phyloP scores from a whole-genome alignment of 83 land plant species.

The Picea mariana region DNA sequence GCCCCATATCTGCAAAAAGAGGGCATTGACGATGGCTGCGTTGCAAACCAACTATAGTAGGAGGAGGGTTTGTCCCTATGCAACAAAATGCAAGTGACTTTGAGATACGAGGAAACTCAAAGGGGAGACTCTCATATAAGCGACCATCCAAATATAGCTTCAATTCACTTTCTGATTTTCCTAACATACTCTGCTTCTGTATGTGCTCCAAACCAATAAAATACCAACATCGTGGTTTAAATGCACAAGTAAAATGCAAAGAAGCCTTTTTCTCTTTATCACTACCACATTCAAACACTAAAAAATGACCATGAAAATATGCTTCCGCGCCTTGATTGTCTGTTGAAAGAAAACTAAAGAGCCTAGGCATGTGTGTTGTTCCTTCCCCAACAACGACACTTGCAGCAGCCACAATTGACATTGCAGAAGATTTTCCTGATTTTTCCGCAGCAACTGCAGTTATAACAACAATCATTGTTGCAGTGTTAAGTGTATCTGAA shows the following conservation, averaged over 20 bases:
- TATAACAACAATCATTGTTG: conserved; percentile 90
- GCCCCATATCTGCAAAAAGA: conserved; percentile 98
- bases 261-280: conserved; percentile 92
- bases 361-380: conserved; percentile 95
- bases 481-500: conserved; percentile 86
- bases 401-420: conserved; percentile 97
- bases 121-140: conserved; percentile 11
- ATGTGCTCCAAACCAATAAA: conserved; percentile 94
- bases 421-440: conserved; percentile 87
- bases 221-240: conserved; percentile 95
- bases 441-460: conserved; percentile 93
- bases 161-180: conserved; percentile 92
- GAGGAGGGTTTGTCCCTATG: too few species aligned
- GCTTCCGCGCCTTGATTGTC: conserved; percentile 96
- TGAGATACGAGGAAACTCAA: too few species aligned
- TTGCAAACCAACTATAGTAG: conserved; percentile 45
- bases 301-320: conserved; percentile 96
- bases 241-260: conserved; percentile 91
- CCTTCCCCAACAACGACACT: conserved; percentile 99
- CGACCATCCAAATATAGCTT: conserved; percentile 73
- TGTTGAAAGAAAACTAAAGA: conserved; percentile 92
- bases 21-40: conserved; percentile 94
- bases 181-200: conserved; percentile 44
- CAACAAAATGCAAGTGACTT: too few species aligned
- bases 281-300: conserved; percentile 88